Conservation (phyloP, 2,329 filamentous ascomycete genomes). For the Cladosporium sp. region DNA sequence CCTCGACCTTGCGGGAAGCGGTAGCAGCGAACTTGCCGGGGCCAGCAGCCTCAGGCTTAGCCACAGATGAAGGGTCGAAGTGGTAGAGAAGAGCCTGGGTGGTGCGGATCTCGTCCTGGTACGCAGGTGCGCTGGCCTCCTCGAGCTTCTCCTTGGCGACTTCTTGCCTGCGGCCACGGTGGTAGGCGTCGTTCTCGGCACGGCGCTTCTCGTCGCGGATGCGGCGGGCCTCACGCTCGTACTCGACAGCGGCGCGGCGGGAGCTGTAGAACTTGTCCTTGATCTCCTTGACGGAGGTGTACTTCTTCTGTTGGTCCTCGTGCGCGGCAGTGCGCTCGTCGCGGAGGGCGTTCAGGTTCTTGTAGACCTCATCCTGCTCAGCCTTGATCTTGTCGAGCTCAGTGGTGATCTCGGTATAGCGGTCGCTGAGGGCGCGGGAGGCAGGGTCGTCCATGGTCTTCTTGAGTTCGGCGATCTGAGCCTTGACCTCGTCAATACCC, state of each 20-base stretch:
- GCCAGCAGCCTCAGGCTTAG: slow-evolving; percentile 61
- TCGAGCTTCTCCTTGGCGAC: slow-evolving; percentile 74
- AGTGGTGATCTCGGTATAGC: slow-evolving; percentile 79
- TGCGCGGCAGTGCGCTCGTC: slow-evolving; percentile 85
- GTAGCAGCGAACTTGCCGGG: slow-evolving; percentile 75
- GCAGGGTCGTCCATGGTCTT: slow-evolving; percentile 90
- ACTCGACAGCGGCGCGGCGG: slow-evolving; percentile 79
- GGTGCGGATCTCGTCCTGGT: slow-evolving; percentile 86
- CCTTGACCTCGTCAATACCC: slow-evolving; percentile 82
- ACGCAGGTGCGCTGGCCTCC: slow-evolving; percentile 83
- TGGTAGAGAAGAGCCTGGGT: slow-evolving; percentile 85
- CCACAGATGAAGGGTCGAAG: slow-evolving; percentile 73
- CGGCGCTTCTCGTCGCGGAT: slow-evolving; percentile 74
- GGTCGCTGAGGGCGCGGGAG: slow-evolving; percentile 80
- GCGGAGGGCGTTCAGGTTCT: slow-evolving; percentile 78
- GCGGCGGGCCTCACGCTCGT: slow-evolving; percentile 80
- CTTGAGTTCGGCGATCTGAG: slow-evolving; percentile 84
- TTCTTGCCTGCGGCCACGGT: slow-evolving; percentile 73
- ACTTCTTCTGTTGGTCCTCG: slow-evolving; percentile 84
- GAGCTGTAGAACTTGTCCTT: slow-evolving; percentile 85
- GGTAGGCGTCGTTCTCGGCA: slow-evolving; percentile 73
- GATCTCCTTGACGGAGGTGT: slow-evolving; percentile 74
- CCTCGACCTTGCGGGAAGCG: slow-evolving; percentile 80
- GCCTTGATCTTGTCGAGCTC: slow-evolving; percentile 89
- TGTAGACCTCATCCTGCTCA: slow-evolving; percentile 87